Evolutionary conservation across 179 eudicot species (phyloP).

Genomic region (Spergularia azorica): DNA sequence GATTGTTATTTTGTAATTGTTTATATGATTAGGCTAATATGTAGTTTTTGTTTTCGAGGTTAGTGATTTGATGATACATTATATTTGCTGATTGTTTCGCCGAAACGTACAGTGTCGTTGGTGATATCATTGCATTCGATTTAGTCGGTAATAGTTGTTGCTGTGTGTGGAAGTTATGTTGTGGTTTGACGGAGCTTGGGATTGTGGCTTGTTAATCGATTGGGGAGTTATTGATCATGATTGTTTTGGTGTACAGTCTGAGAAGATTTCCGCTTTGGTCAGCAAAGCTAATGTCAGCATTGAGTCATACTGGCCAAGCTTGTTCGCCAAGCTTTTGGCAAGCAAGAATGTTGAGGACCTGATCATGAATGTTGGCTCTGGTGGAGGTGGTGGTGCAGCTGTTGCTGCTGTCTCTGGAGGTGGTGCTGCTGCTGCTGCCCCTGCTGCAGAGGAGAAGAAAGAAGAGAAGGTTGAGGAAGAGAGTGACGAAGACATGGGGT

Average conservation of each 20-base stretch:
- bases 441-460: constrained; percentile 62
- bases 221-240: not conserved
- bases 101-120: no score
- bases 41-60: no score
- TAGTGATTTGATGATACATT: no score
- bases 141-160: no score
- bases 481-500: constrained; percentile 80
- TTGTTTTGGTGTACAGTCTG: constrained; percentile 38
- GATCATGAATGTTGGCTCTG: constrained; percentile 58
- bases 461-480: constrained; percentile 71
- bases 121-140: no score
- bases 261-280: constrained; percentile 57
- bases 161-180: no score
- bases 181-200: not conserved
- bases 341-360: constrained; percentile 66
- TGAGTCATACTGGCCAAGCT: constrained; percentile 73
- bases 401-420: constrained; percentile 38
- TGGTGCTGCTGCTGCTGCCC: constrained; percentile 51
- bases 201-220: not conserved
- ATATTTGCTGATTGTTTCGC: no score
- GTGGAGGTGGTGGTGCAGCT: constrained; percentile 38
- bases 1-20: no score
- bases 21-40: no score
- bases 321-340: constrained; percentile 73
- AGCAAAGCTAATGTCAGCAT: constrained; percentile 50